Base-by-base conservation (phyloP, 2,329 filamentous ascomycete species). In the Calonectria honghensis region DNA sequence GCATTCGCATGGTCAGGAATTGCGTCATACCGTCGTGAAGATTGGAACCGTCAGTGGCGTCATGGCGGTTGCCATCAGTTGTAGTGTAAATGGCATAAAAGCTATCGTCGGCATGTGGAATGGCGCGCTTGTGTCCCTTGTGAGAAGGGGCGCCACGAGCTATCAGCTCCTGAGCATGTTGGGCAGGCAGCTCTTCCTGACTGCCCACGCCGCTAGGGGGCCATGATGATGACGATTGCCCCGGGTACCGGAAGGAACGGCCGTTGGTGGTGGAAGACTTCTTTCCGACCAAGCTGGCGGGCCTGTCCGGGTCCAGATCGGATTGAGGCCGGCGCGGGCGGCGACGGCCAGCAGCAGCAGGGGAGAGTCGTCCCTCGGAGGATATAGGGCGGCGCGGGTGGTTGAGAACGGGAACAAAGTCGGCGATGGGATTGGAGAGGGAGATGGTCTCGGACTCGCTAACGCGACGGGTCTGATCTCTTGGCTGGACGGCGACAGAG, bases 31-130 rank as follows among this genome's bases (percentile, higher is more conserved):
- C 83, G 76, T 90, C 87, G 81, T 91, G 89, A 32, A 87, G 82
- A 77, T 90, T 88, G 20, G 85, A 88, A 10, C 83, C 84, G 74
- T 92, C 90, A 4, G 83, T 86, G n/a, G 84, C 84, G 32, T 85
- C 85, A 31, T 84, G 82, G 20, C 82, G 84, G 77, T 88, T 90
- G 3, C 89, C 89, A 16, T 78, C 79, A 2, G 81, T 82, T 2
- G 89, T 91, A 16, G 89, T 87, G 80, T 90, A 92, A 0, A 93
- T 85, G 4, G 87, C 87, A 78, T 89, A 92, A 81, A 89, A 92
- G 73, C 89, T 83, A 18, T 92, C 88, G 0, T 89, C 85, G 1
- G 87, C 87, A 76, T 93, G 90, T 10, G 91, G 88, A 51, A 93
- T 87, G 5, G 87, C 80, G 50, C 86, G 85, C 79, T 87, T 89